Evolutionary conservation across 2,329 filamentous ascomycete genomes (phyloP).

Genomic region (Cylindrodendrum hubeiense): DNA sequence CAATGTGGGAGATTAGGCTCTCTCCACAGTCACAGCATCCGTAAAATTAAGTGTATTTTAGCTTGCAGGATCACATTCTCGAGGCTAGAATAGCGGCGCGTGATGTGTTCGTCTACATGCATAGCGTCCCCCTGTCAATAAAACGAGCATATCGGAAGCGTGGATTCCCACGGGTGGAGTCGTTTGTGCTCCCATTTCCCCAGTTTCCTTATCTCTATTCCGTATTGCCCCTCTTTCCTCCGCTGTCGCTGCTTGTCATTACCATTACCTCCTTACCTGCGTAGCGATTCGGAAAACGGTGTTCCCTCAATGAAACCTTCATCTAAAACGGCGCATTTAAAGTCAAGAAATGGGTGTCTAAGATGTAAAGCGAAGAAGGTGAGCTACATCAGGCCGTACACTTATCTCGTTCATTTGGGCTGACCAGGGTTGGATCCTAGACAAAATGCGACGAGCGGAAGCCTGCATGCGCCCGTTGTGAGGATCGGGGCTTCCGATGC

Average conservation of each 20-base stretch:
- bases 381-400: background rate
- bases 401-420: background rate
- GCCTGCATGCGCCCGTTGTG: conserved; percentile 33
- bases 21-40: too few relatives aligned
- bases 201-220: background rate
- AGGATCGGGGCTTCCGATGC: conserved; percentile 34
- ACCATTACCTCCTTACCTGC: background rate
- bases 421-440: conserved; percentile 11
- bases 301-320: conserved; percentile 1
- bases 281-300: background rate
- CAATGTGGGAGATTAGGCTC: too few relatives aligned
- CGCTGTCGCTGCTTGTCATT: background rate
- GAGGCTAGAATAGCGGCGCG: too few relatives aligned
- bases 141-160: background rate
- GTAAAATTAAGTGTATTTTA: too few relatives aligned
- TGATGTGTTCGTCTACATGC: background rate
- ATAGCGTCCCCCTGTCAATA: background rate
- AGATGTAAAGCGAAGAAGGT: conserved; percentile 28
- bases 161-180: background rate
- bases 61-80: too few relatives aligned
- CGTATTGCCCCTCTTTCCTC: background rate
- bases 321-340: conserved; percentile 8
- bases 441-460: conserved; percentile 40
- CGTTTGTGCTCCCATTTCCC: background rate
- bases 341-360: conserved; percentile 19